Evolutionary conservation across 306 rosid species (phyloP), one percentile per base, ranked within the genome.

Genomic region (Abrus pulchellus): DNA sequence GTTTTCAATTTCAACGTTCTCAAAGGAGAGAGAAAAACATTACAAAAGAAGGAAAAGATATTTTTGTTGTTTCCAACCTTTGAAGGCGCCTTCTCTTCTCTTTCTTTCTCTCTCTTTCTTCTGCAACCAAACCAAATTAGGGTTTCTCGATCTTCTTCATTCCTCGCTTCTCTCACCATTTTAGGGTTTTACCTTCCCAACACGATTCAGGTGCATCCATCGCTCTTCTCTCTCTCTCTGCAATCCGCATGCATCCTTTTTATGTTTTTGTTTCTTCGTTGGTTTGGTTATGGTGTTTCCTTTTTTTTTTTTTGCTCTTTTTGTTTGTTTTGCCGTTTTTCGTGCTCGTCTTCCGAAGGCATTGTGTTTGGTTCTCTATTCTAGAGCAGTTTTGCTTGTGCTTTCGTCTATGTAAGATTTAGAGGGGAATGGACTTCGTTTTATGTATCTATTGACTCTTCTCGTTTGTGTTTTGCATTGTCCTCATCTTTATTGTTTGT

Each of bases 71-170:
- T 59, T 73, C 82, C 84, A 56, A 54, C 69, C 20, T 78, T 47
- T 54, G 72, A 64, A 87, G 65, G 83, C 88, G 87, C 83, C 86
- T 72, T 80, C 71, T 29, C 68, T 13, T 72, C 29, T 32, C 44
- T 49, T 34, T 71, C 64, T 69, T 80, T 63, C 60, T 49, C 34
- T 71, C 77, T 69, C 82, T 63, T 82, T 64, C 49, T 54, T 64
- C 49, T 54, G 76, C 80, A 76, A 52, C 50, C 53, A 55, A 38
- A 54, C 66, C 45, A 36, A 78, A 80, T 86, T 90, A 87, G 92
- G 94, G 90, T 88, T 88, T 81, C 89, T 72, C 80, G 88, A 85
- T 86, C 89, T 79, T 86, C 85, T n/a, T 67, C 78, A 47, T 69
- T 79, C 82, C 64, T 83, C 72, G 20, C 86, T 80, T 77, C 60